Conservation (phyloP, 306 rosid species). For the Vachellia pachyceras region DNA sequence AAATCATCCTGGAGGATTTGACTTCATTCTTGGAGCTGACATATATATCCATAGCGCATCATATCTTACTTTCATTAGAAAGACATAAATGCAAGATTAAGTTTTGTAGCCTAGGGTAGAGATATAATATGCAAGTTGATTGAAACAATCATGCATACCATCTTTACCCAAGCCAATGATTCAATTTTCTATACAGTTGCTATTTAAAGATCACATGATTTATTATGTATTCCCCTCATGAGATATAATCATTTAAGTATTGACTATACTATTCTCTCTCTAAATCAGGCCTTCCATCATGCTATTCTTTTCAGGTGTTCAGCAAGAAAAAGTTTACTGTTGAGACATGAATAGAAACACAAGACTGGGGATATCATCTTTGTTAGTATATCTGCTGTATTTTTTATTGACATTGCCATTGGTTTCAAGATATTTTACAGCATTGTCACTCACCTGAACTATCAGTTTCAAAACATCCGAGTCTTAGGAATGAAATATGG, state of each 20-base stretch:
- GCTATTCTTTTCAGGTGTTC: not conserved
- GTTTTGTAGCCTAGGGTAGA: not conserved
- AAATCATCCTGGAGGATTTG: conserved; percentile 70
- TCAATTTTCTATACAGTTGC: no score
- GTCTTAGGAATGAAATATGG: not conserved
- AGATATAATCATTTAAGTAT: not conserved
- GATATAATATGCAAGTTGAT: not conserved
- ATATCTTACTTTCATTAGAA: conserved; percentile 24
- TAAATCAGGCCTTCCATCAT: not conserved
- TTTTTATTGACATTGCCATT: not conserved
- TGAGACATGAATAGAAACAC: not conserved
- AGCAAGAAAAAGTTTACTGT: conserved; percentile 12
- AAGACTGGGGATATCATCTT: conserved; percentile 18
- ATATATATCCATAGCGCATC: conserved; percentile 71
- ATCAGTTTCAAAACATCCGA: not conserved
- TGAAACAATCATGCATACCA: conserved; percentile 16
- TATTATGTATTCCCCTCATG: conserved; percentile 17
- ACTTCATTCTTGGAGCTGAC: conserved; percentile 92
- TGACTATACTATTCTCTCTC: not conserved
- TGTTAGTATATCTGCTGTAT: not conserved
- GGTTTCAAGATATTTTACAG: no score
- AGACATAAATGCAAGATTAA: conserved; percentile 15
- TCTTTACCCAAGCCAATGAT: conserved; percentile 7
- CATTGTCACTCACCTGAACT: conserved; percentile 15
- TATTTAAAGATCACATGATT: not conserved